phyloP scores from a whole-genome alignment of 2,329 filamentous ascomycete genomes.

The Aspergillus sergii region DNA sequence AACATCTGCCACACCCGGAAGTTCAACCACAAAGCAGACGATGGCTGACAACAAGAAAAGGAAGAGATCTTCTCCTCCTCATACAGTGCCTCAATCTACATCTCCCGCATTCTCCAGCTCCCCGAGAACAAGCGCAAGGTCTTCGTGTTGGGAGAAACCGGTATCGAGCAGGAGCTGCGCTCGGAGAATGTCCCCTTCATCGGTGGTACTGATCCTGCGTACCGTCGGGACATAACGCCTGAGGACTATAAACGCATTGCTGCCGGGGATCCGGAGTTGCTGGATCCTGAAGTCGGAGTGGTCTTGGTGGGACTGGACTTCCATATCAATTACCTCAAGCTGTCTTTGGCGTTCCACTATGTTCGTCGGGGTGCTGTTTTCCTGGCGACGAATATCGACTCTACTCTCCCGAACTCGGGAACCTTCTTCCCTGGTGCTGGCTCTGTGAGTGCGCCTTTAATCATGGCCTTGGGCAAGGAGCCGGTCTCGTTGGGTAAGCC shows the following conservation, averaged over 20 bases:
- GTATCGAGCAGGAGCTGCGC: conserved; percentile 85
- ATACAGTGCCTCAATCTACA: conserved; percentile 95
- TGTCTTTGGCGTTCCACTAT: conserved; percentile 83
- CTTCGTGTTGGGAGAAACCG: conserved; percentile 87
- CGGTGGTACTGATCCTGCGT: conserved; percentile 80
- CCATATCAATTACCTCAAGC: conserved; percentile 93
- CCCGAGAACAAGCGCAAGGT: conserved; percentile 84
- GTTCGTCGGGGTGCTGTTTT: conserved; percentile 78
- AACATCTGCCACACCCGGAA: conserved; percentile 17
- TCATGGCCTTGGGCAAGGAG: conserved; percentile 68
- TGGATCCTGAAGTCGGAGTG: conserved; percentile 87
- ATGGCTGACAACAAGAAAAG: conserved; percentile 35
- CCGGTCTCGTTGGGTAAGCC: conserved; percentile 88
- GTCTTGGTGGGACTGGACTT: conserved; percentile 92
- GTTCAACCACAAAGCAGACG: background rate
- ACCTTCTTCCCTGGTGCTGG: conserved; percentile 91
- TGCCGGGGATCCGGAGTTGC: conserved; percentile 64
- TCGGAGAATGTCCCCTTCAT: conserved; percentile 78
- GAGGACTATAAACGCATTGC: conserved; percentile 81
- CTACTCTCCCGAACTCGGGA: conserved; percentile 79
- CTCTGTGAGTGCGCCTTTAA: conserved; percentile 74
- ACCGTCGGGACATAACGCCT: conserved; percentile 75
- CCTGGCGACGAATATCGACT: conserved; percentile 91
- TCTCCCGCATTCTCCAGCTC: conserved; percentile 84
- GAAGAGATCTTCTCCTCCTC: conserved; percentile 96